These are phyloP conservation scores for Anthracocystis setariae DNA, from an alignment of 1,284 basidiomycete genomes.

Conservation along the genomic window DNA sequence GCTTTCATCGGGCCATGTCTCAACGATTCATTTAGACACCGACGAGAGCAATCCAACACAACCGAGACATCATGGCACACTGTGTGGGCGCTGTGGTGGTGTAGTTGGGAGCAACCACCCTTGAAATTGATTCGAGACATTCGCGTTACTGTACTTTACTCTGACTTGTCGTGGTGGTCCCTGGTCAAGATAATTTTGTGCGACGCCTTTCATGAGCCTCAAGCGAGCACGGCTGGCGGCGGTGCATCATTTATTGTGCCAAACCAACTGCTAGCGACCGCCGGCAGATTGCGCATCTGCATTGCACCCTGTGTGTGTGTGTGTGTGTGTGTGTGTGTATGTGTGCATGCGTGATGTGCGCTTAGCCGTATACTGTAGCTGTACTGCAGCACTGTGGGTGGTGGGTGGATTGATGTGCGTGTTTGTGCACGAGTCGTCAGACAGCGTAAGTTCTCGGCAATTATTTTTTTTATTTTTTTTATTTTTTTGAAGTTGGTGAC, in stretches of 20 bases:
- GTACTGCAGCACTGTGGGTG: too few relatives aligned
- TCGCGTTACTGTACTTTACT: too few relatives aligned
- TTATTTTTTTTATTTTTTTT: background rate
- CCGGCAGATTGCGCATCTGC: too few relatives aligned
- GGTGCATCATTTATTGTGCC: too few relatives aligned
- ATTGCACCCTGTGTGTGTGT: too few relatives aligned
- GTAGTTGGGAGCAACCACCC: background rate
- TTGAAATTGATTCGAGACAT: background rate
- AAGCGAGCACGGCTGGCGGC: too few relatives aligned
- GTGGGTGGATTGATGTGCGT: background rate
- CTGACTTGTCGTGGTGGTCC: too few relatives aligned
- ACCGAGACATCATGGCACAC: constrained; percentile 6
- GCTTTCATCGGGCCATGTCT: background rate
- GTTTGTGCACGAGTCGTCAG: background rate
- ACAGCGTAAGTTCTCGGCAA: background rate
- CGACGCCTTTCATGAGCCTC: too few relatives aligned
- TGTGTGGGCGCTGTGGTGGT: background rate
- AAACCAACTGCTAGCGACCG: too few relatives aligned
- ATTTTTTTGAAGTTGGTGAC: background rate
- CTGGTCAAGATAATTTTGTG: too few relatives aligned
- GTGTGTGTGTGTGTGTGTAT: background rate
- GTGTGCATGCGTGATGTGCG: background rate
- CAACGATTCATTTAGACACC: constrained; percentile 1
- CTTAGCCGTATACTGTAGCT: background rate
- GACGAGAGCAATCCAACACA: background rate